phyloP scores from a whole-genome alignment of 352 stramenopile genomes.

The Globisporangium recalcitrans region DNA sequence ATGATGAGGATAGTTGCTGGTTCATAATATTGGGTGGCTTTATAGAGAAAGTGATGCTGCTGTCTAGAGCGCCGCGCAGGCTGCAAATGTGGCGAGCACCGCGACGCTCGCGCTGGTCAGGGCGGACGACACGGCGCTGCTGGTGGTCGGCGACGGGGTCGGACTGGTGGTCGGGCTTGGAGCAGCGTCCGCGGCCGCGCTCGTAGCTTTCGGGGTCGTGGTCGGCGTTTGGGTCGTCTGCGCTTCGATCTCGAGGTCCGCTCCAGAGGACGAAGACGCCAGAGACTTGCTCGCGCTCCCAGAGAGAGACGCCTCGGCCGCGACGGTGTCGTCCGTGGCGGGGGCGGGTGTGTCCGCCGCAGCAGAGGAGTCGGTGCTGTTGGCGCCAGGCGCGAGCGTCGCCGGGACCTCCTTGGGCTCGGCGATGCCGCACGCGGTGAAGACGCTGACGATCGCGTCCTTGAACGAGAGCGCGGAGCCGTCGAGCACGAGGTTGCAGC shows the following conservation, averaged over 20 bases:
- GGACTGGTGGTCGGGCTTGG: not conserved
- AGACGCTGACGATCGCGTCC: slow-evolving; percentile 23
- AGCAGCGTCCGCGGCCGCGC: not conserved
- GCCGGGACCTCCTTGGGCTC: slow-evolving; percentile 14
- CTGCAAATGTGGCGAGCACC: not conserved
- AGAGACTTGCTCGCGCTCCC: slow-evolving; percentile 1
- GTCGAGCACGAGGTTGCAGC: slow-evolving; percentile 27
- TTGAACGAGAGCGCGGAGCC: slow-evolving; percentile 25
- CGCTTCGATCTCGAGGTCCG: not conserved
- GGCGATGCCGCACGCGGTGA: slow-evolving; percentile 19
- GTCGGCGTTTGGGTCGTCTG: slow-evolving; percentile 1
- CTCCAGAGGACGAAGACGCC: slow-evolving; percentile 3
- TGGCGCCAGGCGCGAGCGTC: slow-evolving; percentile 6
- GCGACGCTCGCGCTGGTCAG: slow-evolving; percentile 3
- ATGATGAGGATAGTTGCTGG: slow-evolving; percentile 25
- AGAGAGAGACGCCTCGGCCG: not conserved
- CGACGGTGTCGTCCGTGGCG: not conserved
- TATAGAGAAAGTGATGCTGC: not conserved
- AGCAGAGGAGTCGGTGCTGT: slow-evolving; percentile 5
- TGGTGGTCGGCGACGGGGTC: not conserved
- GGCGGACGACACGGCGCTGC: not conserved
- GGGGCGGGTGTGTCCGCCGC: not conserved
- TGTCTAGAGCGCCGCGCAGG: not conserved
- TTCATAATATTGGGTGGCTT: slow-evolving; percentile 1
- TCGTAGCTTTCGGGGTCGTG: slow-evolving; percentile 1